Percentiles rank a stretch among this genome's conserved stretches.
Conservation (phyloP, 2,329 filamentous ascomycete species). For the Colletotrichum somersetense region DNA sequence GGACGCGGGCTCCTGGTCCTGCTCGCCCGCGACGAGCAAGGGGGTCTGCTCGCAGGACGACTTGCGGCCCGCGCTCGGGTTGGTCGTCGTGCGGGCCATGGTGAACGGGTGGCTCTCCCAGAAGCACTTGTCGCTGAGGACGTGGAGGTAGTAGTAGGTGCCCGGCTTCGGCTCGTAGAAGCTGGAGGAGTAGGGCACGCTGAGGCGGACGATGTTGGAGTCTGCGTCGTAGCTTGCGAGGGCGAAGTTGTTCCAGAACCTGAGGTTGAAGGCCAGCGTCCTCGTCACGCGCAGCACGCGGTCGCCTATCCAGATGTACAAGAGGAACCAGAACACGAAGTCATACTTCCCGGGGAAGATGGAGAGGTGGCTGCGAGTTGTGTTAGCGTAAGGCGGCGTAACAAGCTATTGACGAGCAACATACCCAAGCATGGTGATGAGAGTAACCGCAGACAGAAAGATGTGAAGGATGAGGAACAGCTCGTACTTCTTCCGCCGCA, state of each 20-base stretch:
- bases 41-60: slow-evolving; percentile 50
- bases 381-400: slow-evolving; percentile 20
- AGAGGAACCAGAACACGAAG: slow-evolving; percentile 62
- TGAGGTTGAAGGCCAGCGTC: slow-evolving; percentile 55
- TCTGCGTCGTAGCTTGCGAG: slow-evolving; percentile 51
- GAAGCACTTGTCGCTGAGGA: slow-evolving; percentile 54
- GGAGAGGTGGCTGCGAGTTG: slow-evolving; percentile 59
- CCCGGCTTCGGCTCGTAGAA: slow-evolving; percentile 54
- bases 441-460: slow-evolving; percentile 61
- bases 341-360: slow-evolving; percentile 65
- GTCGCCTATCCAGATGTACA: slow-evolving; percentile 64
- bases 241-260: slow-evolving; percentile 53
- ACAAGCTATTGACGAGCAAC: slow-evolving; percentile 46
- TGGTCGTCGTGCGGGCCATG: slow-evolving; percentile 50
- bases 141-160: slow-evolving; percentile 60
- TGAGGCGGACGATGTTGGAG: slow-evolving; percentile 58
- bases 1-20: slow-evolving; percentile 28
- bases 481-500: slow-evolving; percentile 67
- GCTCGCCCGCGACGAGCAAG: slow-evolving; percentile 46
- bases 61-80: slow-evolving; percentile 34
- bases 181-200: slow-evolving; percentile 51
- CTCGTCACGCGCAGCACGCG: slow-evolving; percentile 60
- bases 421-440: slow-evolving; percentile 65
- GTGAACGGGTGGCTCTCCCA: slow-evolving; percentile 67
- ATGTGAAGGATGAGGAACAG: slow-evolving; percentile 65